Conservation (phyloP, 1,284 basidiomycete species). For the Mycena citricolor region DNA sequence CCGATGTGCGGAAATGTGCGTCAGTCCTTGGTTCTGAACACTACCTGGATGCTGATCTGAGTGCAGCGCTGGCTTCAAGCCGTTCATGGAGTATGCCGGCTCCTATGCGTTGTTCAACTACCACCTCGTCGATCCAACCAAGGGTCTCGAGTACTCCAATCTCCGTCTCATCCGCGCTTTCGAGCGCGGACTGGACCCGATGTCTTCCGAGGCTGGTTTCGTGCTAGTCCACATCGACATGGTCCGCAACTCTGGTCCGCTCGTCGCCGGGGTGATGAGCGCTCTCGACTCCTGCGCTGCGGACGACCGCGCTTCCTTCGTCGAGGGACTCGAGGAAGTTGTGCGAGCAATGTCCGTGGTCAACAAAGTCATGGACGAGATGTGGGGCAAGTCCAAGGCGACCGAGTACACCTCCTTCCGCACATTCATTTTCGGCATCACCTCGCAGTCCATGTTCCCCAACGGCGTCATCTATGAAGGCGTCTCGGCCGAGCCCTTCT, state of each 20-base stretch:
- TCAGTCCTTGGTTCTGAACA: neutral
- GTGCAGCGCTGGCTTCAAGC: constrained; percentile 24
- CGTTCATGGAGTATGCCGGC: constrained; percentile 32
- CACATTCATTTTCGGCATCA: constrained; percentile 28
- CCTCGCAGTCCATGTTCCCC: constrained; percentile 28
- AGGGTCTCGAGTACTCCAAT: constrained; percentile 28
- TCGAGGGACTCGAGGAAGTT: constrained; percentile 21
- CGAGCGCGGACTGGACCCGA: constrained; percentile 27
- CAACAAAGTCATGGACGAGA: constrained; percentile 24
- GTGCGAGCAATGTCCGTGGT: constrained; percentile 17
- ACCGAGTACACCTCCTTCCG: constrained; percentile 27
- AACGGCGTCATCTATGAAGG: constrained; percentile 31
- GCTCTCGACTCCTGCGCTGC: constrained; percentile 18
- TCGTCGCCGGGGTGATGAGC: constrained; percentile 22
- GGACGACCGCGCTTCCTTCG: constrained; percentile 19
- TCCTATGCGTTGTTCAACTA: constrained; percentile 31
- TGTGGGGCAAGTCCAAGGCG: constrained; percentile 27
- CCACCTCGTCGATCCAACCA: constrained; percentile 24
- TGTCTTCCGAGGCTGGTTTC: constrained; percentile 24
- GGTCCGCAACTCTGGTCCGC: constrained; percentile 28
- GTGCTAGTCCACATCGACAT: constrained; percentile 28
- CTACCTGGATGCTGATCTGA: neutral
- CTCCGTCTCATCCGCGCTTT: constrained; percentile 31
- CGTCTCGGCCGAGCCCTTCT: constrained; percentile 28
- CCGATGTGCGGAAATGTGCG: constrained; percentile 23